Percentiles rank a stretch among this genome's conserved stretches.
Conservation (phyloP, 1,284 basidiomycete genomes). For the Trichosporon faecale region DNA sequence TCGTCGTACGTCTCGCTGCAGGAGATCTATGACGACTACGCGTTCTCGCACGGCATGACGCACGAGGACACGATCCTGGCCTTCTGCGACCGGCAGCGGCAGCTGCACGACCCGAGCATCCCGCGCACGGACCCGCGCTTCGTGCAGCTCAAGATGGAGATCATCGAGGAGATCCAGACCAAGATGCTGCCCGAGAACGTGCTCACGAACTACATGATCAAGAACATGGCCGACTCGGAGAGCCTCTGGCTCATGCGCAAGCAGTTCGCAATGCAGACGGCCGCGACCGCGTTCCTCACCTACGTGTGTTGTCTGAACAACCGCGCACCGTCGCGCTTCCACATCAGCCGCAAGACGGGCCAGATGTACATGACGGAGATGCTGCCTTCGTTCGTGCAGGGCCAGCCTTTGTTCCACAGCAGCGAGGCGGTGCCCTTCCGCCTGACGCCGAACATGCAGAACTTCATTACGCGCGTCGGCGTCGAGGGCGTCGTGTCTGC, state of each 20-base stretch:
- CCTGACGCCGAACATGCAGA: slow-evolving; percentile 93
- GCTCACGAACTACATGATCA: slow-evolving; percentile 80
- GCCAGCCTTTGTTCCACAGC: slow-evolving; percentile 67
- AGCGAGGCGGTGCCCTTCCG: slow-evolving; percentile 93
- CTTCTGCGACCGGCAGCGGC: slow-evolving; percentile 76
- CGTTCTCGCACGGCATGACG: slow-evolving; percentile 69
- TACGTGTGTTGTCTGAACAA: slow-evolving; percentile 82
- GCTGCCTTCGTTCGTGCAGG: slow-evolving; percentile 62
- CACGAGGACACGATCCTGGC: slow-evolving; percentile 85
- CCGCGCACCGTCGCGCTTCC: slow-evolving; percentile 79
- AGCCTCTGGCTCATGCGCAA: slow-evolving; percentile 97
- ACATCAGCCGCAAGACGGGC: slow-evolving; percentile 83
- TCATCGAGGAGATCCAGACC: slow-evolving; percentile 81
- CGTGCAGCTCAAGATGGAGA: slow-evolving; percentile 64
- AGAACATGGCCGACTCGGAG: slow-evolving; percentile 75
- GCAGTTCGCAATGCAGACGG: slow-evolving; percentile 88
- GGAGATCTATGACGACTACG: slow-evolving; percentile 91
- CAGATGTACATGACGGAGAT: slow-evolving; percentile 87
- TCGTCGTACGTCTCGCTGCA: slow-evolving; percentile 85
- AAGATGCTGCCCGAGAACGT: slow-evolving; percentile 92
- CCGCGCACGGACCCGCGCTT: slow-evolving; percentile 37
- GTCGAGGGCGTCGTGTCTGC: slow-evolving; percentile 86
- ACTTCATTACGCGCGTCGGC: slow-evolving; percentile 82
- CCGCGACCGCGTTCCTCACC: slow-evolving; percentile 87
- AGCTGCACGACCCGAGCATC: slow-evolving; percentile 55